These are phyloP conservation scores for Eragrostis nindensis DNA, from an alignment of 176 grass and related monocot genomes.

Conservation along the genomic window DNA sequence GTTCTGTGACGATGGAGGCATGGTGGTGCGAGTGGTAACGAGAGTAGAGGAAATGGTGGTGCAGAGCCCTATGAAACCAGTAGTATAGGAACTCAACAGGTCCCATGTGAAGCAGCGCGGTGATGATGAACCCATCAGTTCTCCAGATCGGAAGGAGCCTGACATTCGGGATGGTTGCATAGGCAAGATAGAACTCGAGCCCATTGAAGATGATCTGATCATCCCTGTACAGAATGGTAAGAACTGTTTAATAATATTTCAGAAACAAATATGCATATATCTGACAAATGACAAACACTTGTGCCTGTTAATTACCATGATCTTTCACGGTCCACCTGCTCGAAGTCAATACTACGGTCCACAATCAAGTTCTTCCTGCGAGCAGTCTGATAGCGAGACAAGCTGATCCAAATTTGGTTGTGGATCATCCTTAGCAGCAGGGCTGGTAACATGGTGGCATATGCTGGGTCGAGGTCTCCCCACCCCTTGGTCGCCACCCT, in stretches of 20 bases:
- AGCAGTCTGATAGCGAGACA: constrained; percentile 76
- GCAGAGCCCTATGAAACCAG: constrained; percentile 89
- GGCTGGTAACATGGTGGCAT: constrained; percentile 51
- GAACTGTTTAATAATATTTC: neutral
- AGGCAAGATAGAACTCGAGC: constrained; percentile 59
- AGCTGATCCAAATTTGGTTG: constrained; percentile 86
- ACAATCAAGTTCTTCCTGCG: constrained; percentile 79
- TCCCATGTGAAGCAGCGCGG: constrained; percentile 56
- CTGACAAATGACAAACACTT: neutral
- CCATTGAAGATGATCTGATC: constrained; percentile 93
- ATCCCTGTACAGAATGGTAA: constrained; percentile 60
- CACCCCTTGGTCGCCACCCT: constrained; percentile 55
- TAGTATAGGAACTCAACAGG: constrained; percentile 95
- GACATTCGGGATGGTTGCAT: constrained; percentile 26
- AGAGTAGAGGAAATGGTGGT: constrained; percentile 94
- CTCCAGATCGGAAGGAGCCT: constrained; percentile 64
- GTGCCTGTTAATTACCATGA: constrained; percentile 59
- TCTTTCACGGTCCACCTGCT: constrained; percentile 86
- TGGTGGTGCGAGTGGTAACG: constrained; percentile 90
- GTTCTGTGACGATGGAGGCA: constrained; percentile 84
- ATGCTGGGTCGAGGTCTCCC: constrained; percentile 45
- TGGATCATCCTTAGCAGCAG: constrained; percentile 81
- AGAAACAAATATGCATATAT: neutral
- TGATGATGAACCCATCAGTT: constrained; percentile 61
- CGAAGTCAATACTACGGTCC: constrained; percentile 81